Evolutionary conservation across 495 filamentous ascomycete genomes (phyloP).

Genomic region (Oidiodendron maius): DNA sequence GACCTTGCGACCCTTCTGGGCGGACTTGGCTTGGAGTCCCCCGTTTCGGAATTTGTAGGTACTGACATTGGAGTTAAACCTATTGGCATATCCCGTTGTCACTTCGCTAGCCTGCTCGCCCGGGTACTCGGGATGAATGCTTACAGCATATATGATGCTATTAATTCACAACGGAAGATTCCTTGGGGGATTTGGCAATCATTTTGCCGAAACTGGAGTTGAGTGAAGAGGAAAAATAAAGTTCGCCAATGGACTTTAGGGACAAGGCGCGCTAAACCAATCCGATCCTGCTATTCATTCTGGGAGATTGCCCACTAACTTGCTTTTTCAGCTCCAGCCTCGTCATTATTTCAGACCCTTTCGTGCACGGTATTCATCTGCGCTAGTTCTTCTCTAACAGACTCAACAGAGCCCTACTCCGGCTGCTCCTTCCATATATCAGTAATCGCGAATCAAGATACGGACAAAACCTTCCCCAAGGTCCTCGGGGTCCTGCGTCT

Average conservation of each 20-base stretch:
- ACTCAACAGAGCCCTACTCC: constrained; percentile 31
- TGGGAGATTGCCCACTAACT: neutral
- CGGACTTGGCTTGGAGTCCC: neutral
- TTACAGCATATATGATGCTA: neutral
- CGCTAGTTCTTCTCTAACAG: constrained; percentile 33
- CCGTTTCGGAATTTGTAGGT: neutral
- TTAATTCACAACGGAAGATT: constrained; percentile 13
- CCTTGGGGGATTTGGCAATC: constrained; percentile 28
- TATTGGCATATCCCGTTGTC: neutral
- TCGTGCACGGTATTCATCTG: neutral
- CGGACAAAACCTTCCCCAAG: neutral
- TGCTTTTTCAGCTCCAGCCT: neutral
- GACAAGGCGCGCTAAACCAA: neutral
- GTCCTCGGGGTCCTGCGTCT: neutral
- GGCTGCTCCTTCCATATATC: constrained; percentile 36
- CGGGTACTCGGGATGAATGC: neutral
- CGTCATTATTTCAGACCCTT: neutral
- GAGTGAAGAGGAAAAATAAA: neutral
- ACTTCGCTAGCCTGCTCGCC: neutral
- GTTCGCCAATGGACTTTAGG: neutral
- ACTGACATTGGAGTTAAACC: neutral
- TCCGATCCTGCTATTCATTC: neutral
- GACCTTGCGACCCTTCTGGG: neutral
- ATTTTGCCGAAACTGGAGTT: constrained; percentile 26
- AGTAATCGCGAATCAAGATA: constrained; percentile 24